phyloP scores from a whole-genome alignment of 306 rosid genomes.

The Lathyrus aphaca region DNA sequence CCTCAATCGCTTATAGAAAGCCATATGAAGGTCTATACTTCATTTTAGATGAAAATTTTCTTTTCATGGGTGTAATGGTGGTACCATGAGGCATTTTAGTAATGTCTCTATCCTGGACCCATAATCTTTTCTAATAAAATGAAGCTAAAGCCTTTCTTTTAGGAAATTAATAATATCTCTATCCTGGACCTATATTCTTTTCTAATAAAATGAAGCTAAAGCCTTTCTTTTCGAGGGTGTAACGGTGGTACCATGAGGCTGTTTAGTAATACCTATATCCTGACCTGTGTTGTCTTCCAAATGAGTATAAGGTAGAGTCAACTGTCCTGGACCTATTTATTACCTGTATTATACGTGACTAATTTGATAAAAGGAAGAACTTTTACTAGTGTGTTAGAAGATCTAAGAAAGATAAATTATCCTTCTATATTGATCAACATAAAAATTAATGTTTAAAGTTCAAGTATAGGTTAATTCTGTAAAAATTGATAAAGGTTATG shows the following conservation, averaged over 20 bases:
- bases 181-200: background rate
- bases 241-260: background rate
- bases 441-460: constrained; percentile 9
- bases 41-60: constrained; percentile 6
- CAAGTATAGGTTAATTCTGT: background rate
- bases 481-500: background rate
- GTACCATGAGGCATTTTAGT: constrained; percentile 7
- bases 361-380: constrained; percentile 8
- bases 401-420: constrained; percentile 15
- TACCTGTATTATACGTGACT: constrained; percentile 4
- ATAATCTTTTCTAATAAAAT: background rate
- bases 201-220: background rate
- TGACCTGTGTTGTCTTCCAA: constrained; percentile 23
- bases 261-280: background rate
- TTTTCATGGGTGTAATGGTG: background rate
- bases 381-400: constrained; percentile 24
- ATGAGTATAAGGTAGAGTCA: constrained; percentile 14
- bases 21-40: background rate
- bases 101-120: background rate
- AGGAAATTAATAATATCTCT: background rate
- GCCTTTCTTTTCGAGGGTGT: background rate
- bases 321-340: background rate
- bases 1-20: background rate
- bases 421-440: constrained; percentile 6
- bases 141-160: background rate